Evolutionary conservation across 148 eudicot genomes (phyloP), one percentile per base, ranked within the genome.

Genomic region (Amaranthus hypochondriacus): DNA sequence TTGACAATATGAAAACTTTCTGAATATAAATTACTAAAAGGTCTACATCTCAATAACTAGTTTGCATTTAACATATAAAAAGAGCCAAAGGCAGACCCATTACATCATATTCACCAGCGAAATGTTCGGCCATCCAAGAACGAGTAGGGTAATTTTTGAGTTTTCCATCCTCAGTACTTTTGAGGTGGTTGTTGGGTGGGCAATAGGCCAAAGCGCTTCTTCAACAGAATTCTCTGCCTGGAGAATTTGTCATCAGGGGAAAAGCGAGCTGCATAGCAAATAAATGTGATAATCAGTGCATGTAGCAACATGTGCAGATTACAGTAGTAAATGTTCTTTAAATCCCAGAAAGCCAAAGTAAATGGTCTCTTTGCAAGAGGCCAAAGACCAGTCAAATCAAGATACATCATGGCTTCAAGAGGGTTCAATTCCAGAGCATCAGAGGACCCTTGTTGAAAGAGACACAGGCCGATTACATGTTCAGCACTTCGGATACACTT

Each of bases 221-320:
- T 94, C 68, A 94, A 71, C 56, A 89, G 84, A 77, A 91, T 89
- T 81, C 98, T 88, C 73, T 94, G 93, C 83, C 96, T 88, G 0
- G 98, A 87, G 80, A 81, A 92, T 73, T 94, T 94, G 81, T 94
- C 98, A 83, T 94, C 98, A 0, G 98, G 98, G n/a, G 98, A 94
- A 77, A 94, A 94, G 5, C 98, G 98, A 78, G 98, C 98, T 94
- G 87, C 80, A 81, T 2, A 50, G 13, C 21, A 0, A 11, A 56
- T 43, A 59, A 1, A 3, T 66, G 64, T 44, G 9, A 75, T 12
- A 43, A 51, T 70, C 54, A 64, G 68, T 46, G 48, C n/a, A 48
- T 4, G 67, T 4, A 68, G 4, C 42, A 61, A 6, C 18, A 2
- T 10, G n/a, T 7, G 43, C 62, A 66, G 13, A 10, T 46, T 12